Base-by-base conservation (phyloP, 345 rosid genomes). In the Moringa oleifera region DNA sequence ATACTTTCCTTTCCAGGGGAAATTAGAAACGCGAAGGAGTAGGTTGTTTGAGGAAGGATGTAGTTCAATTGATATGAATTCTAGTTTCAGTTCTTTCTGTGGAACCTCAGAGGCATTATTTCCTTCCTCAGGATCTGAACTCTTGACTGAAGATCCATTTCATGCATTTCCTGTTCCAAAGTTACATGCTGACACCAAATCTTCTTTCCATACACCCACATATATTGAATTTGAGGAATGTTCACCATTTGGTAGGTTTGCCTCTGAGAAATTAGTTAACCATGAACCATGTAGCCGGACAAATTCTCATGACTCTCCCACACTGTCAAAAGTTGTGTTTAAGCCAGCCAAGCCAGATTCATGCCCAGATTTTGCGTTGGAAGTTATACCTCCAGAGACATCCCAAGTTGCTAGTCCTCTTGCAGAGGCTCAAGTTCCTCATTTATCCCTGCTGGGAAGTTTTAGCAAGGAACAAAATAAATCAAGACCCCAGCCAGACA, bases 41-140 rank as follows among this genome's bases (percentile, higher is more conserved):
- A 71, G 71, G 76, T 71, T 74, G 37, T 65, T 55, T 62, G 66
- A 68, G 52, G 74, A 69, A 68, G 85, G 84, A 57, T 74, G 64
- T 70, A 18, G 71, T 31, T 37, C 79, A 6, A 68, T 57, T 52
- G 71, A 72, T 64, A 60, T 36, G 53, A 65, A 59, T 67, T 60
- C 72, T 45, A 74, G 70, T 71, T 72, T 47, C 67, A 60, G 70
- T 55, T 59, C 62, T 64, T 61, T 59, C 21, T 53, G 52, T 69
- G 58, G 61, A 53, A 47, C 63, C 65, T 61, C 73, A n/a, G 71
- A 66, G 33, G 59, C 13, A 22, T 53, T 63, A 47, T 54, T 53
- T 69, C 41, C 79, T 20, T 61, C 76, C 22, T 46, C 56, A 31
- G 60, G 52, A 63, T 57, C 57, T 52, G 59, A 58, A 52, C 58